These are phyloP conservation scores for Neofusicoccum sp. DNA, from an alignment of 2,329 filamentous ascomycete species.

Conservation along the genomic window DNA sequence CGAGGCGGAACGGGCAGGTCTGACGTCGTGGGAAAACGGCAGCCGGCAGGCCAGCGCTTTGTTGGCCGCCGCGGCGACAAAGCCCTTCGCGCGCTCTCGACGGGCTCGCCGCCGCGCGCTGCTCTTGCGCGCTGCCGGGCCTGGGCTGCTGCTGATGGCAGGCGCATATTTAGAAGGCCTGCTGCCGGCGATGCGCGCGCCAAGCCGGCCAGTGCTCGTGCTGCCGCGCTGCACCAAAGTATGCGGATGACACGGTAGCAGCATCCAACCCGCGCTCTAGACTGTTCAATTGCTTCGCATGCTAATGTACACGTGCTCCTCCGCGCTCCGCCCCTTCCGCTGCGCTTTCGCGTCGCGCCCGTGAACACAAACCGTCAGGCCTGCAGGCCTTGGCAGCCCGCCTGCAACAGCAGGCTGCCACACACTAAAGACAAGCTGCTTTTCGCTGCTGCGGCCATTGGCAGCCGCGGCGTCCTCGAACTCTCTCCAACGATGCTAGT, in stretches of 20 bases:
- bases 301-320: slow-evolving; percentile 10
- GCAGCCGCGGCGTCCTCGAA: not conserved
- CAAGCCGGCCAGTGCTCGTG: slow-evolving; percentile 2
- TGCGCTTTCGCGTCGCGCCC: not conserved
- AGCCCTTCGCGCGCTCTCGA: not conserved
- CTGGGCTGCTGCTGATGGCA: slow-evolving; percentile 2
- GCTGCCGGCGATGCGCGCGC: slow-evolving; percentile 8
- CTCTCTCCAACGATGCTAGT: not conserved
- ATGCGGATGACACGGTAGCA: slow-evolving; percentile 2
- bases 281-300: slow-evolving; percentile 12
- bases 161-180: slow-evolving; percentile 12
- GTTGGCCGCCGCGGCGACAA: not conserved
- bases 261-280: not conserved
- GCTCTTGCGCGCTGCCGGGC: not conserved
- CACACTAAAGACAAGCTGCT: slow-evolving; percentile 2
- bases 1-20: not conserved
- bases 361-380: not conserved
- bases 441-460: not conserved
- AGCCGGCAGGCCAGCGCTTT: slow-evolving; percentile 3
- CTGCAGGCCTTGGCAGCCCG: too few species aligned
- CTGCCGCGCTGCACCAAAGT: not conserved
- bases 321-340: not conserved
- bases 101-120: not conserved
- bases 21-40: not conserved
- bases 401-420: too few species aligned